A percentile compares a stretch with the other conserved stretches of the same genome.
Conservation (phyloP, 2,329 filamentous ascomycete genomes). For the Grosmannia huntii region DNA sequence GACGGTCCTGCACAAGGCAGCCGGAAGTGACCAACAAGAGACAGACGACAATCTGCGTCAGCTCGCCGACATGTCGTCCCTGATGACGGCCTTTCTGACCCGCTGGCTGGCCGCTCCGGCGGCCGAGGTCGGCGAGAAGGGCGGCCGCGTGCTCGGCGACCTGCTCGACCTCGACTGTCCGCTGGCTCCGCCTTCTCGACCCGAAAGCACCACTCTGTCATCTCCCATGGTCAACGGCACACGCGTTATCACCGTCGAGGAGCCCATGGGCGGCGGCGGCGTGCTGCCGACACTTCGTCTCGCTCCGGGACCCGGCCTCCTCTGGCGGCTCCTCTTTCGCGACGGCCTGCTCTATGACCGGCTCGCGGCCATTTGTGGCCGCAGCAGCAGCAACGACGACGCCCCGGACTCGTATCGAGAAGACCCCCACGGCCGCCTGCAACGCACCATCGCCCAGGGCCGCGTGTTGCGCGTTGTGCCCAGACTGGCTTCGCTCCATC, state of each 20-base stretch:
- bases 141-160: conserved; percentile 35
- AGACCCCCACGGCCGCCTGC: conserved; percentile 17
- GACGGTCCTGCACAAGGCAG: conserved; percentile 42
- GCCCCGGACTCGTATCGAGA: too few relatives aligned
- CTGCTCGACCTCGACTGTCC: conserved; percentile 44
- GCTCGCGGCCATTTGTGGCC: conserved; percentile 18
- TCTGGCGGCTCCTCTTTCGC: conserved; percentile 42
- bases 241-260: not conserved
- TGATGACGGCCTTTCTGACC: conserved; percentile 34
- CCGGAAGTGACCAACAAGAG: conserved; percentile 11
- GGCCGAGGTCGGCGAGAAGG: conserved; percentile 43
- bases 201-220: conserved; percentile 7
- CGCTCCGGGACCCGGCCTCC: conserved; percentile 33
- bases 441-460: conserved; percentile 35
- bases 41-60: conserved; percentile 23
- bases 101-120: conserved; percentile 41
- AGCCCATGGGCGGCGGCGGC: not conserved
- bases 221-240: conserved; percentile 3
- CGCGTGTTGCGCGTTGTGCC: conserved; percentile 39
- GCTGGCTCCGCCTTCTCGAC: conserved; percentile 15
- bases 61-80: conserved; percentile 33
- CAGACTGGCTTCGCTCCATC: conserved; percentile 33
- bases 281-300: conserved; percentile 23
- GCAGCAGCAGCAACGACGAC: conserved; percentile 9
- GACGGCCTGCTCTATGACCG: conserved; percentile 30